These are phyloP conservation scores for Neophaeococcomyces aloes DNA, from an alignment of 2,329 filamentous ascomycete species.

Conservation along the genomic window DNA sequence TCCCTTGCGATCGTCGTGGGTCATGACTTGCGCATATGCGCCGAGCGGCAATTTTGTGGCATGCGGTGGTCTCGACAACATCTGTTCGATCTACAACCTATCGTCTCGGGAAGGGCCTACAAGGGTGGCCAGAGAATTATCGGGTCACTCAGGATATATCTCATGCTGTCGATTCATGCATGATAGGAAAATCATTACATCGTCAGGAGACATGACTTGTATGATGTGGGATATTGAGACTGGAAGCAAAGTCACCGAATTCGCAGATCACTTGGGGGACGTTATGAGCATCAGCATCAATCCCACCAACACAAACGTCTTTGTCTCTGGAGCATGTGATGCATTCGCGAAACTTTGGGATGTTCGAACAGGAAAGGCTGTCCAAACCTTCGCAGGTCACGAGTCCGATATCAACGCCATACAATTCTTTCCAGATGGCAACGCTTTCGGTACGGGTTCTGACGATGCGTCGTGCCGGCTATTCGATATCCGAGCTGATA, in stretches of 20 bases:
- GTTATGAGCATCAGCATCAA: slow-evolving; percentile 99
- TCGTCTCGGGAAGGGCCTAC: slow-evolving; percentile 96
- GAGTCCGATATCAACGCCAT: slow-evolving; percentile 99
- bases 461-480: slow-evolving; percentile 95
- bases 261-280: slow-evolving; percentile 94
- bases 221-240: slow-evolving; percentile 99
- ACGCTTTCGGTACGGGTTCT: slow-evolving; percentile 94
- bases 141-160: slow-evolving; percentile 91
- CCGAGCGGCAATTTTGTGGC: slow-evolving; percentile 97
- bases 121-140: slow-evolving; percentile 87
- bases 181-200: slow-evolving; percentile 93
- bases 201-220: slow-evolving; percentile 98
- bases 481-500: slow-evolving; percentile 94
- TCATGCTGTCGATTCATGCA: slow-evolving; percentile 99
- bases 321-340: slow-evolving; percentile 98
- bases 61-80: slow-evolving; percentile 97
- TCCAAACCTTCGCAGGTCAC: slow-evolving; percentile 96
- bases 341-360: slow-evolving; percentile 99
- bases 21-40: slow-evolving; percentile 99
- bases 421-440: slow-evolving; percentile 97
- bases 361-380: slow-evolving; percentile 93
- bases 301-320: slow-evolving; percentile 97
- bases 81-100: slow-evolving; percentile 98
- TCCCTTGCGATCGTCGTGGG: slow-evolving; percentile 92
- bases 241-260: slow-evolving; percentile 92